Evolutionary conservation across 495 filamentous ascomycete genomes (phyloP).

Genomic region (Trichocladium antarcticum): DNA sequence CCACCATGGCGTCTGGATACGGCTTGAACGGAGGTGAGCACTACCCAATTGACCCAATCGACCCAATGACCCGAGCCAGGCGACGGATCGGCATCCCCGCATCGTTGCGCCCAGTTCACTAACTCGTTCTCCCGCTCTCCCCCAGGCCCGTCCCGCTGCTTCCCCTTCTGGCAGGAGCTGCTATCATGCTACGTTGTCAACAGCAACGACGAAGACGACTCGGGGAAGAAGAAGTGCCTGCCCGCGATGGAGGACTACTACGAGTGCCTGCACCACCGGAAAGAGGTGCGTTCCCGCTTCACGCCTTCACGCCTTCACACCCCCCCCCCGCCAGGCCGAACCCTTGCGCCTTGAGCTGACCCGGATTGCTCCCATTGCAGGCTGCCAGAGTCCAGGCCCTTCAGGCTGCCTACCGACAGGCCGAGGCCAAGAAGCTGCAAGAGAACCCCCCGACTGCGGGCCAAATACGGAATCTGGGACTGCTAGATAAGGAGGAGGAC

Average conservation of each 20-base stretch:
- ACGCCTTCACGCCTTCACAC: too few relatives aligned
- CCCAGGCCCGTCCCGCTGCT: constrained; percentile 80
- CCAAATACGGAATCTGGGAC: constrained; percentile 70
- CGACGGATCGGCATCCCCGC: constrained; percentile 1
- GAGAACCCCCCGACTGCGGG: constrained; percentile 63
- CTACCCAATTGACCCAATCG: background rate
- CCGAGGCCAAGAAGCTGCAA: constrained; percentile 60
- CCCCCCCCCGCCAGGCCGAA: background rate
- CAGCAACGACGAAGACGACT: constrained; percentile 56
- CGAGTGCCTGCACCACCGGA: constrained; percentile 95
- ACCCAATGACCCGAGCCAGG: constrained; percentile 13
- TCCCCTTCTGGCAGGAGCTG: constrained; percentile 95
- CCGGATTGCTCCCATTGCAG: constrained; percentile 35
- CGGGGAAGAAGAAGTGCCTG: constrained; percentile 79
- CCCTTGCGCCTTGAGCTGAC: background rate
- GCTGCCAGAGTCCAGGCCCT: constrained; percentile 63
- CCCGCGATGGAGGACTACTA: constrained; percentile 93
- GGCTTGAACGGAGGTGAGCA: constrained; percentile 66
- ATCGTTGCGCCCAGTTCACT: constrained; percentile 1
- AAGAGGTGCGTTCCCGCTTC: constrained; percentile 61
- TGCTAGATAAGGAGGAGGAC: constrained; percentile 74
- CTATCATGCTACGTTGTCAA: constrained; percentile 85
- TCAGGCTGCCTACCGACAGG: constrained; percentile 79
- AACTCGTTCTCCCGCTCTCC: background rate
- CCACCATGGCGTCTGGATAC: constrained; percentile 71